Evolutionary conservation across 169 alveolate genomes (phyloP), one percentile per base, ranked within the genome.

Genomic region (Neospora caninum): DNA sequence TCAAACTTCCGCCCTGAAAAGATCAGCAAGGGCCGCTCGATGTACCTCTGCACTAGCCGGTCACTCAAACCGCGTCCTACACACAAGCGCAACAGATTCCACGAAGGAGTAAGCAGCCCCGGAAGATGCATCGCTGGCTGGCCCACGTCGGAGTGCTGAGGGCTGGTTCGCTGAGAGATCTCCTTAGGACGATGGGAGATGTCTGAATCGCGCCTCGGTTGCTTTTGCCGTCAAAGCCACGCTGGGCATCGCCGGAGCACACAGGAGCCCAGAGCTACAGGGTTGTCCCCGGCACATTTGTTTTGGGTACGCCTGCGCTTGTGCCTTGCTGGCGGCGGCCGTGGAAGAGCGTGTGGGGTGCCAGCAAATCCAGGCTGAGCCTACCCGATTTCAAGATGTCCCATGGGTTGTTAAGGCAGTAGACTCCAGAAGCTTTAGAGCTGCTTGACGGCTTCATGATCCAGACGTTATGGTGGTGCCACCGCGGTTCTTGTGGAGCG

Each of bases 1-100:
- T 98, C 99, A 94, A 98, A 98, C 94, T 98, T 98, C 93, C 98
- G 97, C 34, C 88, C 38, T 29, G 99, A 99, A 31, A 98, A 99
- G 53, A 98, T 95, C 94, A 99, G 96, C 34, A 98, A 95, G 16
- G 99, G 99, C 95, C 98, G 98, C 31, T 96, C 96, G 58, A 98
- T 97, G 95, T 98, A 98, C 94, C 97, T 97, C 94, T 98, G 98
- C 70, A 98, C 99, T 34, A 98, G 97, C 92, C 98, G 98, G 69
- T 98, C 98, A 83, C 98, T 98, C 69, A 96, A 97, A 69, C 95
- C 96, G 13, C 95, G 6, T 29, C 95, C 95, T 92, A 92, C n/a
- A 41, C 20, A 39, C 31, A 82, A 73, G 39, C 25, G 39, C 22
- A 25, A 64, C 34, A 38, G 16, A 88, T 9, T 6, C 10, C 80